Percentiles rank a stretch among this genome's conserved stretches.
Conservation (phyloP, 202 grass and related monocot genomes). For the Carex sylvatica region DNA sequence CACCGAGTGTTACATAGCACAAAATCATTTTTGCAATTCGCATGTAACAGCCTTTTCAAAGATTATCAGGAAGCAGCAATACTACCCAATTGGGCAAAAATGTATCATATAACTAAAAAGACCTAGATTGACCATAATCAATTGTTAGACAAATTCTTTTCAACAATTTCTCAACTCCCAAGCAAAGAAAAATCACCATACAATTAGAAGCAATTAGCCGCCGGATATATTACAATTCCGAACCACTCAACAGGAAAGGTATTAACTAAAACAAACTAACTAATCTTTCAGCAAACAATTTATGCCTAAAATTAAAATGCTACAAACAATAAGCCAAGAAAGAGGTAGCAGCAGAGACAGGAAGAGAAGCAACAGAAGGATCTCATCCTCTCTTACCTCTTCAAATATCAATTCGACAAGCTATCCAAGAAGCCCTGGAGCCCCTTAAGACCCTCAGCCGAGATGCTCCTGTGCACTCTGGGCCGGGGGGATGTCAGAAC, state of each 20-base stretch:
- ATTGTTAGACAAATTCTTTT: conserved; percentile 8
- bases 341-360: conserved; percentile 5
- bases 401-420: conserved; percentile 47
- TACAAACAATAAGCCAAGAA: conserved; percentile 43
- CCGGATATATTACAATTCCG: conserved; percentile 67
- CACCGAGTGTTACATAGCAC: background rate
- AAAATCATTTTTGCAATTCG: background rate
- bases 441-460: conserved; percentile 74
- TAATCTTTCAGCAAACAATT: conserved; percentile 27
- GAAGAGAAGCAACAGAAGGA: conserved; percentile 27
- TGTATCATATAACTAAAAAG: background rate
- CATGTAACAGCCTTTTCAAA: background rate
- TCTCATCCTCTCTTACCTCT: conserved; percentile 4
- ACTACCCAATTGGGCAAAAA: background rate
- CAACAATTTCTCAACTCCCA: conserved; percentile 18
- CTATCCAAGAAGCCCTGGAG: conserved; percentile 88
- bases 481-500: conserved; percentile 56
- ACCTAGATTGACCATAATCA: background rate
- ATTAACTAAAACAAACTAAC: conserved; percentile 39
- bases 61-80: background rate
- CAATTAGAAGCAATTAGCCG: conserved; percentile 50
- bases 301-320: conserved; percentile 50
- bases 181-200: conserved; percentile 15
- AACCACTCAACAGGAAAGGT: conserved; percentile 55
- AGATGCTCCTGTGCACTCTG: conserved; percentile 90